Percentiles rank a stretch among this genome's conserved stretches.
Conservation (phyloP, 805 yeast genomes). For the Kuraishia cidri region DNA sequence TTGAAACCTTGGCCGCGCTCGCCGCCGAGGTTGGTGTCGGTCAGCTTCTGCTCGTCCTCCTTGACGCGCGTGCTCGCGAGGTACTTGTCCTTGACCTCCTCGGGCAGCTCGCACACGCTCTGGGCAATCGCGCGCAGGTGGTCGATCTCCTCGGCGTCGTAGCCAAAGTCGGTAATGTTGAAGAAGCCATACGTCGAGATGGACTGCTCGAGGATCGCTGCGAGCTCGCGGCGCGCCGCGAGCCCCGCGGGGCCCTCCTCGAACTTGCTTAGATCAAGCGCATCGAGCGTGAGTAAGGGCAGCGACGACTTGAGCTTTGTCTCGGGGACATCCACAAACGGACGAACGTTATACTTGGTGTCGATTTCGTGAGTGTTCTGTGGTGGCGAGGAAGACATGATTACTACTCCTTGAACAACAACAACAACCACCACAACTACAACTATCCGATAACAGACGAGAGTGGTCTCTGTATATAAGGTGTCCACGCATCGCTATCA, state of each 20-base stretch:
- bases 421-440: too few species aligned
- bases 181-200: slow-evolving; percentile 34
- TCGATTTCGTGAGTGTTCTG: too few species aligned
- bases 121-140: slow-evolving; percentile 29
- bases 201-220: slow-evolving; percentile 26
- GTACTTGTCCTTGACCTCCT: slow-evolving; percentile 24
- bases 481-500: too few species aligned
- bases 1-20: slow-evolving; percentile 39
- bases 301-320: slow-evolving; percentile 7
- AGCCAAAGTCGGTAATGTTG: slow-evolving; percentile 30
- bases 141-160: slow-evolving; percentile 19
- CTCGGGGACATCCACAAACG: slow-evolving; percentile 18
- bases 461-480: too few species aligned
- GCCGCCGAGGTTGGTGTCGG: slow-evolving; percentile 24
- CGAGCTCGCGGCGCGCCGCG: slow-evolving; percentile 20
- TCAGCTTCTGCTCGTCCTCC: slow-evolving; percentile 15
- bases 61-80: slow-evolving; percentile 25
- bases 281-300: slow-evolving; percentile 18
- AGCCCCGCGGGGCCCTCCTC: slow-evolving; percentile 27
- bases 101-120: slow-evolving; percentile 27
- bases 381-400: too few species aligned
- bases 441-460: too few species aligned
- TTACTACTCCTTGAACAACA: too few species aligned
- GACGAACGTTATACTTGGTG: slow-evolving; percentile 19
- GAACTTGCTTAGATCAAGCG: slow-evolving; percentile 27